A percentile compares a stretch with the other conserved stretches of the same genome.
Evolutionary conservation across 371 early-diverging fungal species (phyloP).

Genomic region (Mortierella sp.): DNA sequence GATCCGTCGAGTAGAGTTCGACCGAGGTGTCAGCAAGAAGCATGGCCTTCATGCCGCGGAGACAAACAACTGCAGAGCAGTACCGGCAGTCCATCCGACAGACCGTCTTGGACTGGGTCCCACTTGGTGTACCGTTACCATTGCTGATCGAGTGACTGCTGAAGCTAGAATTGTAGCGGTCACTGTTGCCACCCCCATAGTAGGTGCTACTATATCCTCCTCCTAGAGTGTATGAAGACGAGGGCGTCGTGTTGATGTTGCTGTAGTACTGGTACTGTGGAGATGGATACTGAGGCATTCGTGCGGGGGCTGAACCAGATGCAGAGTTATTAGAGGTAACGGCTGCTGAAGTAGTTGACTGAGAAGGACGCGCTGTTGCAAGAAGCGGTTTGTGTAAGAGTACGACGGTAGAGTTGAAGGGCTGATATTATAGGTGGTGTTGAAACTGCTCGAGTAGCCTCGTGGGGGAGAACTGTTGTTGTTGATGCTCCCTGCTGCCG

Average conservation of each 20-base stretch:
- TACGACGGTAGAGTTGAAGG: constrained; percentile 15
- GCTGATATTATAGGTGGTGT: constrained; percentile 27
- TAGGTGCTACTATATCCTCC: constrained; percentile 33
- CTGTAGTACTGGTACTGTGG: constrained; percentile 32
- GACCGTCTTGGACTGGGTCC: constrained; percentile 49
- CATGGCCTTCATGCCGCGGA: constrained; percentile 63
- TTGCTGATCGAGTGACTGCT: constrained; percentile 12
- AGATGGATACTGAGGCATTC: constrained; percentile 31
- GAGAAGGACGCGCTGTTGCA: background rate
- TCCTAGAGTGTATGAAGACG: background rate
- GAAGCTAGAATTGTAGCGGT: constrained; percentile 37
- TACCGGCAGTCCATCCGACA: constrained; percentile 57
- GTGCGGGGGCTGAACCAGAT: constrained; percentile 9
- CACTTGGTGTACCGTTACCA: background rate
- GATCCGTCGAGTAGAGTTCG: constrained; percentile 63
- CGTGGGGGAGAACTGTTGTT: constrained; percentile 7
- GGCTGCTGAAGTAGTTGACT: background rate
- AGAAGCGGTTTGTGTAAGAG: constrained; percentile 19
- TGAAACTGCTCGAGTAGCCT: constrained; percentile 19
- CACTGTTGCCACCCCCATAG: constrained; percentile 30
- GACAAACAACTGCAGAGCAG: constrained; percentile 51
- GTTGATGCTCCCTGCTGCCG: constrained; percentile 21
- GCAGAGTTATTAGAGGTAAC: background rate
- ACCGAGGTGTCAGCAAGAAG: constrained; percentile 62
- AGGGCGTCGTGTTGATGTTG: constrained; percentile 4